Conservation (phyloP, 805 yeast genomes). For the Saccharomyces jurei region DNA sequence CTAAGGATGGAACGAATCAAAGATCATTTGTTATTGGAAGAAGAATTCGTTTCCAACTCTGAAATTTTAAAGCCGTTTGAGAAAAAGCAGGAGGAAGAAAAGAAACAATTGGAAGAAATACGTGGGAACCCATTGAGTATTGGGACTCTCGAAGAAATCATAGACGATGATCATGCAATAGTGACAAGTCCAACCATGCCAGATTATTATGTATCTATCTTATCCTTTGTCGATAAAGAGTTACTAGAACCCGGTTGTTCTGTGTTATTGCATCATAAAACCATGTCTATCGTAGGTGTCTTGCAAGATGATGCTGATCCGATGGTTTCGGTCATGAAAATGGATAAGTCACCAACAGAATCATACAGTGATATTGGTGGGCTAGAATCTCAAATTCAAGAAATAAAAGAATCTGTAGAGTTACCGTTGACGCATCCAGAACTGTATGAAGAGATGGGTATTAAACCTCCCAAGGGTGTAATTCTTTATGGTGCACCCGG, state of each 20-base stretch:
- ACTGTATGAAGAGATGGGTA: constrained; percentile 96
- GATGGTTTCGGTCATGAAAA: constrained; percentile 93
- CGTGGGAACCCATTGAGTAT: constrained; percentile 95
- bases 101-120: constrained; percentile 88
- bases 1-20: constrained; percentile 92
- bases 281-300: constrained; percentile 96
- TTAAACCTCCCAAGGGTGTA: constrained; percentile 97
- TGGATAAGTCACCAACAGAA: constrained; percentile 96
- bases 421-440: constrained; percentile 95
- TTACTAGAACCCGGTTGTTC: constrained; percentile 95
- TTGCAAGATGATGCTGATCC: constrained; percentile 97
- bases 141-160: constrained; percentile 93
- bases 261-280: constrained; percentile 88
- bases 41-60: constrained; percentile 90
- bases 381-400: constrained; percentile 89
- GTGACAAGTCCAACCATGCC: constrained; percentile 94
- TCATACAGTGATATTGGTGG: constrained; percentile 97
- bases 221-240: constrained; percentile 95
- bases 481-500: constrained; percentile 97
- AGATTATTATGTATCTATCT: constrained; percentile 90
- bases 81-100: constrained; percentile 91
- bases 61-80: constrained; percentile 94
- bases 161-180: constrained; percentile 98
- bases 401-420: constrained; percentile 94
- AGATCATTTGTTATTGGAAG: constrained; percentile 90